Conservation (phyloP, 306 rosid genomes). For the Nissolia schottii region DNA sequence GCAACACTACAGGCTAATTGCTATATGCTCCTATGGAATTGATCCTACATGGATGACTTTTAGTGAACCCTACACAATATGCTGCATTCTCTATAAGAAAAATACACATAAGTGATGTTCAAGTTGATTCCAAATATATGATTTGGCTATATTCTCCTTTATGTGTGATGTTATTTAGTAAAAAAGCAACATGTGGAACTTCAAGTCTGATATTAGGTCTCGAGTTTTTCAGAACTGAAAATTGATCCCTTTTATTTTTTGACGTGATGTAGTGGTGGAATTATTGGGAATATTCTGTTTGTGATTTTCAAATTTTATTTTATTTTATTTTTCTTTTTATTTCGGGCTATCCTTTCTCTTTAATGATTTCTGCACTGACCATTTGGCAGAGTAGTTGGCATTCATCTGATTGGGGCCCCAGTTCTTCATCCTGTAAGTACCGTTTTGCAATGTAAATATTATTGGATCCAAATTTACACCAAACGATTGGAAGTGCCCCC, state of each 20-base stretch:
- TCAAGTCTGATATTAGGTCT: not conserved
- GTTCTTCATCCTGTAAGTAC: slow-evolving; percentile 88
- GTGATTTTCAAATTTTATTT: not conserved
- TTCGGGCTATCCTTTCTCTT: slow-evolving; percentile 21
- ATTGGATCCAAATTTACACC: not conserved
- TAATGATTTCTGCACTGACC: slow-evolving; percentile 31
- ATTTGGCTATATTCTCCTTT: not conserved
- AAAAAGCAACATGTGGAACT: not conserved
- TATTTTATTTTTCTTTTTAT: too few relatives aligned
- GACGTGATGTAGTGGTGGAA: too few relatives aligned
- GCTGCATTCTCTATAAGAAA: not conserved
- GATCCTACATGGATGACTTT: not conserved
- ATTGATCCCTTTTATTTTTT: not conserved
- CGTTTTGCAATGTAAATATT: slow-evolving; percentile 2
- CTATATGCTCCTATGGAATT: not conserved
- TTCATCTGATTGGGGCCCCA: slow-evolving; percentile 68
- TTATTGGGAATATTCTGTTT: not conserved
- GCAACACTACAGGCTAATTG: not conserved
- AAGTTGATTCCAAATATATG: not conserved
- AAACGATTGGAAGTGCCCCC: slow-evolving; percentile 8
- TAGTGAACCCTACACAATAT: not conserved
- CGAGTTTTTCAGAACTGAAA: not conserved
- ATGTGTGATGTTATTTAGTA: not conserved
- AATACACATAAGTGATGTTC: not conserved
- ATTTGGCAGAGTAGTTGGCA: slow-evolving; percentile 77